Percentiles rank a stretch among this genome's conserved stretches.
These are phyloP conservation scores for Penicillium sp. DNA, from an alignment of 2,329 filamentous ascomycete genomes.

Conservation along the genomic window DNA sequence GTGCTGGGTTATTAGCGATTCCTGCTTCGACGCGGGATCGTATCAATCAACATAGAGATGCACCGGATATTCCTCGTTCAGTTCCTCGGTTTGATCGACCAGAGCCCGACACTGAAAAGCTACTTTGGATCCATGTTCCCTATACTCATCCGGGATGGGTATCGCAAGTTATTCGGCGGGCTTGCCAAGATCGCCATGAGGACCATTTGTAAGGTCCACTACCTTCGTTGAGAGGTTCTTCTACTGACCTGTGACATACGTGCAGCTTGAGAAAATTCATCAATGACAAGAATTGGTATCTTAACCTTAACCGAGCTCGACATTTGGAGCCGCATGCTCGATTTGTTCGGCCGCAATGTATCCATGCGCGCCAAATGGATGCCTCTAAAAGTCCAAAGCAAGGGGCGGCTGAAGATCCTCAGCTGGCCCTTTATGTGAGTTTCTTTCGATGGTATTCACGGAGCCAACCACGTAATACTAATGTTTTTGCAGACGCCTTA, in stretches of 20 bases:
- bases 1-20: conserved; percentile 25
- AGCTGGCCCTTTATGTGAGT: conserved; percentile 34
- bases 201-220: conserved; percentile 17
- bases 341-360: conserved; percentile 38
- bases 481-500: conserved; percentile 26
- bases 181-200: conserved; percentile 26
- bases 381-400: conserved; percentile 11
- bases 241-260: neutral
- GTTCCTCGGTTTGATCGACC: conserved; percentile 34
- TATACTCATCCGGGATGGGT: conserved; percentile 30
- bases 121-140: conserved; percentile 37
- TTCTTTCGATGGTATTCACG: neutral
- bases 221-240: neutral
- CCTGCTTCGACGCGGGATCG: conserved; percentile 26
- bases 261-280: conserved; percentile 38
- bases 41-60: conserved; percentile 21
- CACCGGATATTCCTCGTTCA: conserved; percentile 24
- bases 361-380: conserved; percentile 31
- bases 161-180: conserved; percentile 22
- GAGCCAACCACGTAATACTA: neutral
- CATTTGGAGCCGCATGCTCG: conserved; percentile 43
- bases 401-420: conserved; percentile 19
- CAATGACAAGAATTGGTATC: conserved; percentile 38
- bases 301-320: conserved; percentile 36
- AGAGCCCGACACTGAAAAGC: conserved; percentile 33